A percentile compares a stretch with the other conserved stretches of the same genome.
Conservation (phyloP, 495 filamentous ascomycete genomes). For the Penicillium roqueforti region DNA sequence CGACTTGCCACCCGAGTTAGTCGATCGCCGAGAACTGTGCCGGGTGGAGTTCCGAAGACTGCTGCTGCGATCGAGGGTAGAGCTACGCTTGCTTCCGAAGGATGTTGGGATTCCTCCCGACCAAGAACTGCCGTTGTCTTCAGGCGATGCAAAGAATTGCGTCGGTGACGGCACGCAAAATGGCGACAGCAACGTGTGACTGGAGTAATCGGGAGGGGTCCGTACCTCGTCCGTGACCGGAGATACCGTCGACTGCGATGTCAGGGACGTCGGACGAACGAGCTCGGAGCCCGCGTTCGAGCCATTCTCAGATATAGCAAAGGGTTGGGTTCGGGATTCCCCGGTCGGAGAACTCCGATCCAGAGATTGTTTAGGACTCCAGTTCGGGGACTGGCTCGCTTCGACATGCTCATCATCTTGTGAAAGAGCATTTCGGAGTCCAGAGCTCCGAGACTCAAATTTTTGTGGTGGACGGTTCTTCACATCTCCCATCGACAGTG, state of each 20-base stretch:
- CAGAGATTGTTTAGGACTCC: conserved; percentile 21
- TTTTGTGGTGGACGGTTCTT: conserved; percentile 24
- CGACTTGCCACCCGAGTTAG: conserved; percentile 45
- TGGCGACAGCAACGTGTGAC: conserved; percentile 52
- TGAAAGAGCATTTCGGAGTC: conserved; percentile 38
- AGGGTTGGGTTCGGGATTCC: conserved; percentile 21
- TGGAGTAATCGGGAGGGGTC: conserved; percentile 47
- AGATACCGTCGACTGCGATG: conserved; percentile 55
- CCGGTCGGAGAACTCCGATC: conserved; percentile 29
- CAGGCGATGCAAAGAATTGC: conserved; percentile 42
- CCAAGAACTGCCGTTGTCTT: conserved; percentile 46
- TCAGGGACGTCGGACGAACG: conserved; percentile 55
- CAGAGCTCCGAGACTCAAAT: conserved; percentile 39
- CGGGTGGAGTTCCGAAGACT: conserved; percentile 37
- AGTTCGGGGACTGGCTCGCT: conserved; percentile 18
- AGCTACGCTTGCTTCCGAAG: conserved; percentile 44
- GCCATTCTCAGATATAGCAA: conserved; percentile 25
- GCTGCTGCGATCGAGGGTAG: conserved; percentile 38
- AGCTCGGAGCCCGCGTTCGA: conserved; percentile 22
- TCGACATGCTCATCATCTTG: conserved; percentile 26
- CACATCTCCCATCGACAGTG: conserved; percentile 33
- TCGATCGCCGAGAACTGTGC: conserved; percentile 44
- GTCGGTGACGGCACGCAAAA: conserved; percentile 44
- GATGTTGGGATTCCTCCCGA: conserved; percentile 37
- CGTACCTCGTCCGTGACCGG: conserved; percentile 47